Conservation (phyloP, 129 eudicot species). For the Calendula officinalis region DNA sequence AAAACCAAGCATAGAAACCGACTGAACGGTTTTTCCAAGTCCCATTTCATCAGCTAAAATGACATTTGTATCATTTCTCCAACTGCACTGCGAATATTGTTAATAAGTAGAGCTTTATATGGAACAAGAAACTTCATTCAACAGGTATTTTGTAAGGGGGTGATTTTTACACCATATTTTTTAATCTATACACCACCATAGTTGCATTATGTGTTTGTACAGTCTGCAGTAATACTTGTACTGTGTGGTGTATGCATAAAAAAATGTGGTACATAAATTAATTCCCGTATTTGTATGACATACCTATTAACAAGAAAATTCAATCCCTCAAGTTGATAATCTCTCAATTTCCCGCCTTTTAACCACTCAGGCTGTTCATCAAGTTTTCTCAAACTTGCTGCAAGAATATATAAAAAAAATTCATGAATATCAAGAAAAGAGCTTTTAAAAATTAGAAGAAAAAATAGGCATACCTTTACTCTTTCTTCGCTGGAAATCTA, state of each 20-base stretch:
- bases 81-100: conserved; percentile 59
- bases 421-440: conserved; percentile 3
- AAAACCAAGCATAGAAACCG: conserved; percentile 98
- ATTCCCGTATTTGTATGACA: conserved; percentile 9
- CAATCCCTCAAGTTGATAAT: conserved; percentile 98
- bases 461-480: conserved; percentile 61
- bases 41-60: conserved; percentile 99
- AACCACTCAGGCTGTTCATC: conserved; percentile 99
- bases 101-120: conserved; percentile 33
- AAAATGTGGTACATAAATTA: too few relatives aligned
- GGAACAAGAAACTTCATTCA: neutral
- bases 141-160: too few relatives aligned
- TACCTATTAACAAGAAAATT: conserved; percentile 98
- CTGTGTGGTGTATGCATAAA: too few relatives aligned
- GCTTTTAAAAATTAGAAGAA: neutral
- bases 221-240: too few relatives aligned
- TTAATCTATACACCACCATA: too few relatives aligned
- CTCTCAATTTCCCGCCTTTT: conserved; percentile 94
- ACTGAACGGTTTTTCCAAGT: conserved; percentile 98
- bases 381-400: conserved; percentile 95
- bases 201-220: too few relatives aligned
- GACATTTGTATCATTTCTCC: conserved; percentile 98
- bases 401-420: conserved; percentile 27
- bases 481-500: conserved; percentile 88
- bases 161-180: too few relatives aligned